Evolutionary conservation across 129 eudicot species (phyloP), one percentile per base, ranked within the genome.

Genomic region (Tagetes erecta): DNA sequence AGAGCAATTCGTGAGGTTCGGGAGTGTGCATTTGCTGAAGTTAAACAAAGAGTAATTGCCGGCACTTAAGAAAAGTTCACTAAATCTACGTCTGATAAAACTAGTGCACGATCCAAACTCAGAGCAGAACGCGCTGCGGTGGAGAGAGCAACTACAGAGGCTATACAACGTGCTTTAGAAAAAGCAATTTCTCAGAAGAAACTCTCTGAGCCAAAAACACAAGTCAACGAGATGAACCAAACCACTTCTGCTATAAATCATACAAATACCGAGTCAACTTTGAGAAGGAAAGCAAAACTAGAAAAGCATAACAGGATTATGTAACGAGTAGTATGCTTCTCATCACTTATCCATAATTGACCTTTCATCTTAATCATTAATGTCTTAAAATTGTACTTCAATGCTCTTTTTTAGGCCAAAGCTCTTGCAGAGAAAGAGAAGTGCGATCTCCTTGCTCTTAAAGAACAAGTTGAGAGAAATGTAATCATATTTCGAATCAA

Each of bases 391-490:
- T 3, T 1, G 14, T 36, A 20, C 45, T 71, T 68, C 67, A 53
- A 55, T 71, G 73, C 34, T 80, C 51, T 80, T 6, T 78, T 81
- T 35, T 93, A 95, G 99, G 97, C 96, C 37, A 84, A 91, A 70
- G 97, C 99, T 8, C 99, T 95, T 74, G 97, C 87, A 39, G 99
- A 95, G 93, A 91, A 88, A 89, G 94, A 95, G 73, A 85, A 76
- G 88, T 96, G 95, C 11, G 99, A 95, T 74, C 79, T 82, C 80
- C 88, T 88, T 74, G 97, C 81, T 68, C 95, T 87, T 70, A 89
- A 78, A 71, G 99, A 95, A 87, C 97, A 91, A 85, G 92, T 92
- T 62, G 97, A 92, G 85, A 91, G 87, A 88, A 85, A 77, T 76
- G 99, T 95, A 91, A 80, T 51, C 8, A 58, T 74, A 38, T 68